Base-by-base conservation (phyloP, 768 basidiomycete species). In the Leccinum subgranulosum region DNA sequence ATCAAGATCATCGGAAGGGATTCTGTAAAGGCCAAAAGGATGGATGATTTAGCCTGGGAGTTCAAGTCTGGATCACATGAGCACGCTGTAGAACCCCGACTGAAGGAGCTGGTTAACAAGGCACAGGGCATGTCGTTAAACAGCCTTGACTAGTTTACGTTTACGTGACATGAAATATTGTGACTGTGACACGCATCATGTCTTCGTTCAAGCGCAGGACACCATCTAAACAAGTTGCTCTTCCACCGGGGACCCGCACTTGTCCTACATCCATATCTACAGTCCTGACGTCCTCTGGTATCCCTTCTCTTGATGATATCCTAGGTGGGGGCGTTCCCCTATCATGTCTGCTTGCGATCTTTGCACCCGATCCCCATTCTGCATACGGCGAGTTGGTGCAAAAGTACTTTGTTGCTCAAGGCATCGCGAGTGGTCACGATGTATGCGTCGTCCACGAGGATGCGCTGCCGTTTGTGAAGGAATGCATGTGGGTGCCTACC, bases 281-380 rank as follows among this genome's bases (percentile, higher is more conserved):
- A 0, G 65, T 78, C 55, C 75, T 88, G 58, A 85, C 82, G 7
- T 95, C 95, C 1, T 92, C 92, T 5, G 97, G 97, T 2, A 84
- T 98, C 9, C 86, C 93, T 27, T 94, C 94, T 12, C 79, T 99
- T 21, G 97, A 99, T 72, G 97, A 98, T 69, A 84, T 98, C 59
- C 84, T 98, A 39, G 94, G 94, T 54, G 94, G 93, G 28, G 94
- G 94, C 17, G 72, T 97, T 34, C 94, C 96, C 12, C 79, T 95
- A 55, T 87, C 90, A 2, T 88, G 88, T 59, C 82, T 82, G 14
- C 73, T 92, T 52, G 77, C 88, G 28, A 74, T 91, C 31, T 80
- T 90, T 43, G 87, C 91, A n/a, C 89, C 94, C 0, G 96, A 98
- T 74, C 73, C 78, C 4, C 92, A 96, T 63, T 89, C 93, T 4